phyloP scores from a whole-genome alignment of 2,329 filamentous ascomycete species.

The Lizonia empirigonia region DNA sequence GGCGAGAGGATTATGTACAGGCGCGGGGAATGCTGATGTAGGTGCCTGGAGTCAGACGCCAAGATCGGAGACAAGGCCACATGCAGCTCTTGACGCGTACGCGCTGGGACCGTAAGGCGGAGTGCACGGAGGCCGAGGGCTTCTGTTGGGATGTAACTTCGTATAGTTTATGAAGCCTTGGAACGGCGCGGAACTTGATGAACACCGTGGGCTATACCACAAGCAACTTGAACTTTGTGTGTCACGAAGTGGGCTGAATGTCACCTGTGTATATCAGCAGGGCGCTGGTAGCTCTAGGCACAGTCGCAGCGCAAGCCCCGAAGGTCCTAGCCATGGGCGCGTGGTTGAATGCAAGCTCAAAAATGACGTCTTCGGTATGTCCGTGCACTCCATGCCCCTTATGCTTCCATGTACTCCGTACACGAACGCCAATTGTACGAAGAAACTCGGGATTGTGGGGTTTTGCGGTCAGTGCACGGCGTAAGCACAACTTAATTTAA shows the following conservation, averaged over 20 bases:
- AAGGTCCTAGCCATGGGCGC: slow-evolving; percentile 7
- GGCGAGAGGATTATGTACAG: slow-evolving; percentile 6
- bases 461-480: no score
- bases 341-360: slow-evolving; percentile 11
- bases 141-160: slow-evolving; percentile 14
- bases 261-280: slow-evolving; percentile 2
- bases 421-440: slow-evolving; percentile 4
- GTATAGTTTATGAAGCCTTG: slow-evolving; percentile 1
- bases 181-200: background rate
- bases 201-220: background rate
- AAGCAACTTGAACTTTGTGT: background rate
- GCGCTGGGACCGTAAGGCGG: slow-evolving; percentile 12
- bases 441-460: no score
- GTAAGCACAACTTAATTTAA: no score
- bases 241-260: background rate
- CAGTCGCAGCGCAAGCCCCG: background rate
- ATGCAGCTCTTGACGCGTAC: slow-evolving; percentile 17
- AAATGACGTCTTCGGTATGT: no score
- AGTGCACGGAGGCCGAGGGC: slow-evolving; percentile 9
- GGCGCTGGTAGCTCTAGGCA: slow-evolving; percentile 1
- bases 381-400: no score
- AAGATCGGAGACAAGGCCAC: slow-evolving; percentile 3
- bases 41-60: slow-evolving; percentile 12
- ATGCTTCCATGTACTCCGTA: no score
- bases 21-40: slow-evolving; percentile 17